These are phyloP conservation scores for Ustilago lituana DNA, from an alignment of 1,284 basidiomycete species.

Conservation along the genomic window DNA sequence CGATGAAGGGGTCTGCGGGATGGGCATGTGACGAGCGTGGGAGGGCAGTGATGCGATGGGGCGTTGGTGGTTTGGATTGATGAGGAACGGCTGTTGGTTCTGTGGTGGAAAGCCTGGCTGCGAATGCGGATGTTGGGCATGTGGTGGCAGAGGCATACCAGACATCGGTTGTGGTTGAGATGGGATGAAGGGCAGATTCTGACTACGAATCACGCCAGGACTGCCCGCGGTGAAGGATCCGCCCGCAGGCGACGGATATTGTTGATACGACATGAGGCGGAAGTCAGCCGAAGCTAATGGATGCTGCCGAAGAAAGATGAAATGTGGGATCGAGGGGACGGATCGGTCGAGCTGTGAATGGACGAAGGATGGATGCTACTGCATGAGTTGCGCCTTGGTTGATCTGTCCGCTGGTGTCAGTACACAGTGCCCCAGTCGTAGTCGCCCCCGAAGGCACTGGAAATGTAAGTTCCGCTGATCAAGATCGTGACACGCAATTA, in stretches of 20 bases:
- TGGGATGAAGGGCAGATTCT: slow-evolving; percentile 26
- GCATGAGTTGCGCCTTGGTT: background rate
- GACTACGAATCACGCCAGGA: slow-evolving; percentile 30
- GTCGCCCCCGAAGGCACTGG: no score
- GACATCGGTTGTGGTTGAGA: slow-evolving; percentile 15
- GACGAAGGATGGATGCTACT: background rate
- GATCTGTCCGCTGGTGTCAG: no score
- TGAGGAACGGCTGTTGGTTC: slow-evolving; percentile 15
- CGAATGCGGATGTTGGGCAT: slow-evolving; percentile 21
- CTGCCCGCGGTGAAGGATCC: slow-evolving; percentile 12
- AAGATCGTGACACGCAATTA: no score
- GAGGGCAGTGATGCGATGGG: slow-evolving; percentile 30
- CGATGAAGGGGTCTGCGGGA: slow-evolving; percentile 9
- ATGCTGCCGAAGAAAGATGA: slow-evolving; percentile 24
- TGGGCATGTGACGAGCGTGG: slow-evolving; percentile 27
- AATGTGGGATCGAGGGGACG: slow-evolving; percentile 23
- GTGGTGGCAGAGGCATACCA: slow-evolving; percentile 5
- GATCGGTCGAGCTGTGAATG: slow-evolving; percentile 1
- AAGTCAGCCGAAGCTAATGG: slow-evolving; percentile 10
- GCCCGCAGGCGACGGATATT: slow-evolving; percentile 33
- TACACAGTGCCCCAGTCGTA: no score
- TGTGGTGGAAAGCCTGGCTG: slow-evolving; percentile 23
- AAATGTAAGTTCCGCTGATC: no score
- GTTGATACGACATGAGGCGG: slow-evolving; percentile 33
- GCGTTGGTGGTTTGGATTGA: slow-evolving; percentile 5